Percentiles rank a stretch among this genome's conserved stretches.
These are phyloP conservation scores for Pythium volutum DNA, from an alignment of 352 stramenopile genomes.

Conservation along the genomic window DNA sequence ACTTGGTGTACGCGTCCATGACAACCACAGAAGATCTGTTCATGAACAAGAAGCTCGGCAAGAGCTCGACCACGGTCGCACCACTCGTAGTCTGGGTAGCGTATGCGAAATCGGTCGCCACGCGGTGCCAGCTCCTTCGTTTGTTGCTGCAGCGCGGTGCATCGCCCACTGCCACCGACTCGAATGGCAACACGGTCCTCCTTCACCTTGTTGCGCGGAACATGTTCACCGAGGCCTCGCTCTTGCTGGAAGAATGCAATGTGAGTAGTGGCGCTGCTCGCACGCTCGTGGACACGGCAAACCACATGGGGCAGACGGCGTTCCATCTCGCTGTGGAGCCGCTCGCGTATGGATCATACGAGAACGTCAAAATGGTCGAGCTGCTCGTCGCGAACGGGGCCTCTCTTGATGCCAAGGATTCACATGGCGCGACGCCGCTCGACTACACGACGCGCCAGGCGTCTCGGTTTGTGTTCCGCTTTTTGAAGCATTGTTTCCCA, in stretches of 20 bases:
- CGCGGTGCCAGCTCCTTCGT: constrained; percentile 35
- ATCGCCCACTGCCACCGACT: constrained; percentile 39
- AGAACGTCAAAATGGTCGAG: constrained; percentile 50
- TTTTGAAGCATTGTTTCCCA: constrained; percentile 38
- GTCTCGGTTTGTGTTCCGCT: constrained; percentile 58
- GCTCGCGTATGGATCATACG: constrained; percentile 54
- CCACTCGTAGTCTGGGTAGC: constrained; percentile 39
- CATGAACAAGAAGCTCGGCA: constrained; percentile 27
- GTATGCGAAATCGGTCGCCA: constrained; percentile 27
- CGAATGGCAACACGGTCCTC: constrained; percentile 46
- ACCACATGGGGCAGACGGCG: constrained; percentile 39
- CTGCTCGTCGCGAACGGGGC: constrained; percentile 46
- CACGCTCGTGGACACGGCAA: constrained; percentile 13
- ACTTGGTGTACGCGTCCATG: not conserved
- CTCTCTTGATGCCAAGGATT: constrained; percentile 33
- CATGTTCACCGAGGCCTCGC: constrained; percentile 34
- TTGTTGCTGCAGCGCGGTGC: constrained; percentile 52
- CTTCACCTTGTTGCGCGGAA: constrained; percentile 62
- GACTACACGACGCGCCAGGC: constrained; percentile 54
- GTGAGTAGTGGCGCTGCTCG: constrained; percentile 20
- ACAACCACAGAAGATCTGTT: constrained; percentile 26
- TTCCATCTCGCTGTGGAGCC: constrained; percentile 63
- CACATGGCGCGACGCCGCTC: constrained; percentile 31
- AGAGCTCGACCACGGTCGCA: constrained; percentile 27
- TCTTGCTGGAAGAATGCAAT: constrained; percentile 37